Conservation (phyloP, 2,329 filamentous ascomycete genomes). For the Camptophora hylomeconis region DNA sequence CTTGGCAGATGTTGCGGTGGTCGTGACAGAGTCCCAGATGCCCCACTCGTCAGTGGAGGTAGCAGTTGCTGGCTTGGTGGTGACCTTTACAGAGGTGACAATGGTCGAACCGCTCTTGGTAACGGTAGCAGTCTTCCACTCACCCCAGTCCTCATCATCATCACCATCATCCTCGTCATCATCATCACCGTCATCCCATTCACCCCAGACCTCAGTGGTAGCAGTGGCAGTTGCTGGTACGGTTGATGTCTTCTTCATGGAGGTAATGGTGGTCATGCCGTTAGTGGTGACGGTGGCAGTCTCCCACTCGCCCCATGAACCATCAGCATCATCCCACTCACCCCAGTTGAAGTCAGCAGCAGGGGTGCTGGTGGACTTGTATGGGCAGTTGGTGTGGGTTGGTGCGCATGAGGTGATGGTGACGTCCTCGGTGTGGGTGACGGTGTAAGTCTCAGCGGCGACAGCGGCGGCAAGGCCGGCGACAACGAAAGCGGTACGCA, state of each 20-base stretch:
- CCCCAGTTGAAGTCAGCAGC: constrained; percentile 5
- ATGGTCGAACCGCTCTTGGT: neutral
- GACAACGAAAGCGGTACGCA: constrained; percentile 21
- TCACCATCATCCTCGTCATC: too few species aligned
- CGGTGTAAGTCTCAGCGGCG: constrained; percentile 22
- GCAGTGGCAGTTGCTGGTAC: neutral
- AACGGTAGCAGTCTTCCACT: too few species aligned
- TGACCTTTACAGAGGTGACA: constrained; percentile 3
- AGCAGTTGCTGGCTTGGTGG: constrained; percentile 2
- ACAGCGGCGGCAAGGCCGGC: constrained; percentile 24
- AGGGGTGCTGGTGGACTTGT: constrained; percentile 7
- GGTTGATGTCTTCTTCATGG: too few species aligned
- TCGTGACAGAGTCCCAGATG: neutral
- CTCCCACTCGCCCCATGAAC: neutral
- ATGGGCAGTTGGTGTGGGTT: constrained; percentile 46
- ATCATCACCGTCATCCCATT: too few species aligned
- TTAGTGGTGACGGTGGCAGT: constrained; percentile 1
- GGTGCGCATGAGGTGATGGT: constrained; percentile 52
- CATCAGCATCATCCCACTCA: constrained; percentile 3
- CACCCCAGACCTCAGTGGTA: neutral
- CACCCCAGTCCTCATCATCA: too few species aligned
- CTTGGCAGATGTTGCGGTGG: neutral
- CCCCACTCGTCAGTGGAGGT: constrained; percentile 1
- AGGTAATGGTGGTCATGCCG: too few species aligned
- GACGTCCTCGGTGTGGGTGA: constrained; percentile 46